phyloP scores from a whole-genome alignment of 148 eudicot species.

The Dianthus caryophyllus region DNA sequence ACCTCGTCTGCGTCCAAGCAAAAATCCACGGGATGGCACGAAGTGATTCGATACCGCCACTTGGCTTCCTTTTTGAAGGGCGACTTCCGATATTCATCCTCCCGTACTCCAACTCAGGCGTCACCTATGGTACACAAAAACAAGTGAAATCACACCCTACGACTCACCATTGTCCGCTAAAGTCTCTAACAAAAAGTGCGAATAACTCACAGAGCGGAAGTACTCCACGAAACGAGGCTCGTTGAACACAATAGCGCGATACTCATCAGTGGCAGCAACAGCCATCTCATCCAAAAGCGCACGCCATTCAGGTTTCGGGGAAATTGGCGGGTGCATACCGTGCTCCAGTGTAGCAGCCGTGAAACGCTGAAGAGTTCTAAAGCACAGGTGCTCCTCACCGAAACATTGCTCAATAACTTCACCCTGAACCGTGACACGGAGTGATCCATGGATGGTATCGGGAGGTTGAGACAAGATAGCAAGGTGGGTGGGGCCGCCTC shows the following conservation, averaged over 20 bases:
- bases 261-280: slow-evolving; percentile 73
- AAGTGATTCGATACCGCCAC: slow-evolving; percentile 97
- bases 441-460: slow-evolving; percentile 78
- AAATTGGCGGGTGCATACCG: slow-evolving; percentile 88
- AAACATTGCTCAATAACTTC: slow-evolving; percentile 97
- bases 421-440: slow-evolving; percentile 95
- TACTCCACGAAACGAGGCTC: slow-evolving; percentile 98
- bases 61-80: slow-evolving; percentile 93
- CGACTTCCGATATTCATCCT: slow-evolving; percentile 98
- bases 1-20: slow-evolving; percentile 98
- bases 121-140: slow-evolving; percentile 47
- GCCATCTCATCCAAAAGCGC: slow-evolving; percentile 84
- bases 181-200: neutral
- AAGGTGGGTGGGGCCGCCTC: slow-evolving; percentile 98
- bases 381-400: slow-evolving; percentile 96
- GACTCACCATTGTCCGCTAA: neutral
- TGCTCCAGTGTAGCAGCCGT: slow-evolving; percentile 97
- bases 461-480: slow-evolving; percentile 99
- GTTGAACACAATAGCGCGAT: slow-evolving; percentile 76
- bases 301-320: slow-evolving; percentile 98
- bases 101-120: slow-evolving; percentile 91
- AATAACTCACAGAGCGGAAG: slow-evolving; percentile 75
- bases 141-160: neutral
- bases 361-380: slow-evolving; percentile 92
- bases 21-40: slow-evolving; percentile 99